Percentiles rank a stretch among this genome's conserved stretches.
These are phyloP conservation scores for Xylaria sp. DNA, from an alignment of 2,329 filamentous ascomycete species.

Conservation along the genomic window DNA sequence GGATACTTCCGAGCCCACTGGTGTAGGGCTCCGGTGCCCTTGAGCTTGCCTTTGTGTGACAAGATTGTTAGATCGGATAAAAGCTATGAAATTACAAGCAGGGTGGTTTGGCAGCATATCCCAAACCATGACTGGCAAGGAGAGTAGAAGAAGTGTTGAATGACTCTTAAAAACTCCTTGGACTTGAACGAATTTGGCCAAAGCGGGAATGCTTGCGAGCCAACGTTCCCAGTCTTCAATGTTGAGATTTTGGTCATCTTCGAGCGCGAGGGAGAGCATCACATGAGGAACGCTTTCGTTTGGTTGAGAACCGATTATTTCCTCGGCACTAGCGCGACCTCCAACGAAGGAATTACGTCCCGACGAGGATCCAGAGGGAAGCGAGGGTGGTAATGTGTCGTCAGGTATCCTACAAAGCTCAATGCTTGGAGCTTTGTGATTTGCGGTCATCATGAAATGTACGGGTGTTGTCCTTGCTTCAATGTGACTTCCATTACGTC, in stretches of 20 bases:
- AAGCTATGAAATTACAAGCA: constrained; percentile 68
- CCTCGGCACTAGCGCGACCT: constrained; percentile 47
- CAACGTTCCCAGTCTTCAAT: constrained; percentile 70
- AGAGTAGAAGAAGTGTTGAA: constrained; percentile 67
- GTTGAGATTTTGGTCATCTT: constrained; percentile 67
- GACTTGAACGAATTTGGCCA: constrained; percentile 70
- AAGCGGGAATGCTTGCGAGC: constrained; percentile 65
- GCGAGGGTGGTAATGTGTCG: constrained; percentile 53
- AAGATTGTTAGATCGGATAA: constrained; percentile 69
- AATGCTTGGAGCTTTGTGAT: constrained; percentile 68
- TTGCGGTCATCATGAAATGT: constrained; percentile 72
- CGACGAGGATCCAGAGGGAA: constrained; percentile 47
- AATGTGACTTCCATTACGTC: constrained; percentile 67
- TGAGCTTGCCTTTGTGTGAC: constrained; percentile 49
- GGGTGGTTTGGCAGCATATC: constrained; percentile 67
- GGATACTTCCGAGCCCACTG: constrained; percentile 39
- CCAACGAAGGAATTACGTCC: constrained; percentile 41
- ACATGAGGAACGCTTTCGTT: constrained; percentile 68
- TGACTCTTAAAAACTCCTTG: constrained; percentile 72
- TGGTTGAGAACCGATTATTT: constrained; percentile 55
- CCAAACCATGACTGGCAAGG: constrained; percentile 70
- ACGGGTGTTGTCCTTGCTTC: constrained; percentile 69
- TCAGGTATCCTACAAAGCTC: constrained; percentile 59
- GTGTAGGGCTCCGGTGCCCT: constrained; percentile 35
- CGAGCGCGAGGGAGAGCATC: constrained; percentile 69